Percentiles rank a stretch among this genome's conserved stretches.
Conservation (phyloP, 768 basidiomycete species). For the Asterophora parasitica region DNA sequence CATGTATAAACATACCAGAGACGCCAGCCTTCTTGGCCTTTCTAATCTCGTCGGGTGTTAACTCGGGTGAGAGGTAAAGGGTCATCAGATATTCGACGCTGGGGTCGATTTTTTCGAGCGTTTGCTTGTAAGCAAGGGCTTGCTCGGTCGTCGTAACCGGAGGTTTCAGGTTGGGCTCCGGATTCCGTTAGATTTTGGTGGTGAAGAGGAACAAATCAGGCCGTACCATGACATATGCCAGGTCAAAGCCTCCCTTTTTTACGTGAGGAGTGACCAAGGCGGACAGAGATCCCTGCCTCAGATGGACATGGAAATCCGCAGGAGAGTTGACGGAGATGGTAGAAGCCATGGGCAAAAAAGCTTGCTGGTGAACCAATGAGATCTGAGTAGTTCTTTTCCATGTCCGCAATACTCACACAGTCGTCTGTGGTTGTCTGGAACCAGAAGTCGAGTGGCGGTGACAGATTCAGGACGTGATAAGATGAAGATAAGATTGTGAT, state of each 20-base stretch:
- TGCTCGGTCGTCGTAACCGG: slow-evolving; percentile 80
- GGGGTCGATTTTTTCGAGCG: slow-evolving; percentile 72
- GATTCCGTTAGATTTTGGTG: slow-evolving; percentile 11
- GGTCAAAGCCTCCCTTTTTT: slow-evolving; percentile 77
- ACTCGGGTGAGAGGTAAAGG: slow-evolving; percentile 85
- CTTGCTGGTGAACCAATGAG: not conserved
- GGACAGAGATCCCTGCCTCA: slow-evolving; percentile 82
- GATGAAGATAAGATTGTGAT: not conserved
- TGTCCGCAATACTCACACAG: not conserved
- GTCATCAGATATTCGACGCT: slow-evolving; percentile 90
- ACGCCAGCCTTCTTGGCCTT: slow-evolving; percentile 86
- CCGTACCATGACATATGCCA: slow-evolving; percentile 95
- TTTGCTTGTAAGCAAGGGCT: slow-evolving; percentile 75
- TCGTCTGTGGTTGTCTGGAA: too few relatives aligned
- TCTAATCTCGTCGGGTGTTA: slow-evolving; percentile 86
- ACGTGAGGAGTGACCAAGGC: slow-evolving; percentile 88
- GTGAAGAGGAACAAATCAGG: not conserved
- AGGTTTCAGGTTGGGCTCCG: slow-evolving; percentile 86
- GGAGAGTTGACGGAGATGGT: slow-evolving; percentile 53
- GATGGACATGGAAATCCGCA: slow-evolving; percentile 95
- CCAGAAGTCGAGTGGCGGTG: not conserved
- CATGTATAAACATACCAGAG: slow-evolving; percentile 41
- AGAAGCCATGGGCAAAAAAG: slow-evolving; percentile 24
- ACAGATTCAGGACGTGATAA: not conserved
- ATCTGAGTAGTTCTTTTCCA: not conserved